These are phyloP conservation scores for Tulasnella sp. DNA, from an alignment of 768 basidiomycete genomes.

Conservation along the genomic window DNA sequence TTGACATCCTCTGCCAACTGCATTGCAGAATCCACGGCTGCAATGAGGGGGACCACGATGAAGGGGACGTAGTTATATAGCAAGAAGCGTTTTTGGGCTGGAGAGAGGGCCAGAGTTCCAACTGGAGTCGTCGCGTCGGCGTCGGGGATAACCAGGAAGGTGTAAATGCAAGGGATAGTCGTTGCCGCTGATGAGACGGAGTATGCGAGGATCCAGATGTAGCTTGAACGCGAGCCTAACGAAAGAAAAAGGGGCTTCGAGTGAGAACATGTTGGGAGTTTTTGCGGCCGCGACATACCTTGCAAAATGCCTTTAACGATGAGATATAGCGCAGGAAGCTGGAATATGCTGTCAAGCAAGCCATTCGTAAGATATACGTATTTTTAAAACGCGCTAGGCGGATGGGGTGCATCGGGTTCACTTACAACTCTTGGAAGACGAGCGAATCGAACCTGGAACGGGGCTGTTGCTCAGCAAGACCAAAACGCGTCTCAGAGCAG, in stretches of 20 bases:
- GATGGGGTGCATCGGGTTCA: no score
- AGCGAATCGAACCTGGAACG: background rate
- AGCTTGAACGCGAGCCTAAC: background rate
- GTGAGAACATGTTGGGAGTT: background rate
- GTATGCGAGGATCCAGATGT: background rate
- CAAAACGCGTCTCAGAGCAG: background rate
- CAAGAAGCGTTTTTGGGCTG: background rate
- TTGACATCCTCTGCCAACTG: slow-evolving; percentile 8
- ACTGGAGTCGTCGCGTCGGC: background rate
- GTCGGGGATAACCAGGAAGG: background rate
- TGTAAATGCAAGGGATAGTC: background rate
- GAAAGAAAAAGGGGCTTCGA: background rate
- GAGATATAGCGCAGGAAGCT: background rate
- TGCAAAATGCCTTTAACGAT: background rate
- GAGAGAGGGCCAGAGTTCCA: background rate
- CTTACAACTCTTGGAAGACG: background rate
- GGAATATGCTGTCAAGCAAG: background rate
- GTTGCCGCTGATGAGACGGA: background rate
- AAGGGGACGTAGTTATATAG: slow-evolving; percentile 3
- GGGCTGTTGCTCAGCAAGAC: background rate
- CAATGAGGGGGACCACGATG: background rate
- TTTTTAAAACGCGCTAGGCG: background rate
- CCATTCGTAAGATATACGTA: background rate
- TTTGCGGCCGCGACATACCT: background rate
- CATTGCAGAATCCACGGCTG: background rate